Evolutionary conservation across 1,139 yeast genomes (phyloP), one percentile per base, ranked within the genome.

Genomic region (Taiozyma onychis): DNA sequence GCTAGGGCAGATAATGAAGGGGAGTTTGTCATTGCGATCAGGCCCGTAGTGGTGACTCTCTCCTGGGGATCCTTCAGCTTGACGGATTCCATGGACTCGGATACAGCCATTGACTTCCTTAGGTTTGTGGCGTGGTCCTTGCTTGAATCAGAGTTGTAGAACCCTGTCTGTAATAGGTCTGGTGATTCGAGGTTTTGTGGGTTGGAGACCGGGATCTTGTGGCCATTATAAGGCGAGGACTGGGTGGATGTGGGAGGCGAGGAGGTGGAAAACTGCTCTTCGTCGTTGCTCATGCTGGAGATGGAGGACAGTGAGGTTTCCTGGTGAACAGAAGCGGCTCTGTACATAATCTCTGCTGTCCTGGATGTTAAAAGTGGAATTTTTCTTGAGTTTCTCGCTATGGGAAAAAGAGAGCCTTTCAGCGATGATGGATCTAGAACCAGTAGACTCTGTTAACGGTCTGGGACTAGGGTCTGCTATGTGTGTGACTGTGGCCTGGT

Each of bases 51-150:
- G 22, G 44, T 37, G 48, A 32, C 47, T 39, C 42, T 46, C 41
- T 50, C 51, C 44, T 54, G 41, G 8, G 44, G 26, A 11, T 49
- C 48, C 42, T 43, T 41, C 28, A 51, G 39, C 35, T 49, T 46
- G 9, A 55, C 47, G 68, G 76, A 57, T 65, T 68, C 47, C 78
- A 77, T 46, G 66, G 74, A 58, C 10, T 60, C 64, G 2, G 79
- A 76, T 41, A 76, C 65, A n/a, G 76, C 70, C 30, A 80, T 66
- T 6, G 85, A 76, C 53, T 70, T 73, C 54, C 79, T 71, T 44
- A 81, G 66, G 49, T 71, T 75, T 41, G 69, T 65, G 10, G 77
- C 76, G 60, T 80, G 85, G 46, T 70, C 74, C 11, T 58, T 55
- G 63, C 14, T 53, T 13, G 60, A 58, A 30, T 60, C 61, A 27